A percentile compares a stretch with the other conserved stretches of the same genome.
Evolutionary conservation across 495 filamentous ascomycete species (phyloP).

Genomic region (Talaromyces proteolyticus): DNA sequence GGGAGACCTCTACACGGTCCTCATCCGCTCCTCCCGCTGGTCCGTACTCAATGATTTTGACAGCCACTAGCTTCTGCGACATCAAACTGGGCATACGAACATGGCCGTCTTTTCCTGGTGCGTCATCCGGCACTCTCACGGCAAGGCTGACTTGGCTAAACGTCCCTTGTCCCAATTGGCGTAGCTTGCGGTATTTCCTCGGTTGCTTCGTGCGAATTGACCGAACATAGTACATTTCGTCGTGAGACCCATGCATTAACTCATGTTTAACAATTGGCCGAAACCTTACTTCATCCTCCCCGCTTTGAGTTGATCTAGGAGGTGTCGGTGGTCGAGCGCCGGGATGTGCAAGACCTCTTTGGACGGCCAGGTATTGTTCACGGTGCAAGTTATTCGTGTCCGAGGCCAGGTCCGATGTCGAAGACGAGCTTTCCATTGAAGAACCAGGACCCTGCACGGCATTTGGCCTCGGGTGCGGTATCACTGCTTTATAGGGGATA

Average conservation of each 20-base stretch:
- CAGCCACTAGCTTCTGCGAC: slow-evolving; percentile 73
- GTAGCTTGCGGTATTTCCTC: slow-evolving; percentile 65
- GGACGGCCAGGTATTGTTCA: slow-evolving; percentile 72
- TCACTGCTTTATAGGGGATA: slow-evolving; percentile 60
- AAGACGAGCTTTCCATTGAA: slow-evolving; percentile 34
- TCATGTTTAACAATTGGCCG: slow-evolving; percentile 25
- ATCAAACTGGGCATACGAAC: slow-evolving; percentile 30
- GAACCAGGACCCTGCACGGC: slow-evolving; percentile 57
- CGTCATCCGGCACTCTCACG: slow-evolving; percentile 45
- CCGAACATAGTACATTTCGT: slow-evolving; percentile 38
- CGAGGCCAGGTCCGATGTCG: slow-evolving; percentile 21
- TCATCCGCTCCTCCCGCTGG: slow-evolving; percentile 87
- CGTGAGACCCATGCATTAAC: slow-evolving; percentile 12
- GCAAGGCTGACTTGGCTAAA: slow-evolving; percentile 93
- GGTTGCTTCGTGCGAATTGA: slow-evolving; percentile 39
- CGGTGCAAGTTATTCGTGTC: slow-evolving; percentile 60
- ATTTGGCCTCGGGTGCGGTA: slow-evolving; percentile 61
- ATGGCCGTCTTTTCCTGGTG: slow-evolving; percentile 13
- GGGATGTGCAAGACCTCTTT: slow-evolving; percentile 60
- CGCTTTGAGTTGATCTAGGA: slow-evolving; percentile 53
- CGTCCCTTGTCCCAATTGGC: slow-evolving; percentile 82
- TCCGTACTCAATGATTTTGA: slow-evolving; percentile 93
- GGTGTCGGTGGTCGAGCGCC: slow-evolving; percentile 66
- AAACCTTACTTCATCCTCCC: slow-evolving; percentile 19
- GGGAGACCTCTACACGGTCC: slow-evolving; percentile 80